Conservation (phyloP, 345 rosid genomes). For the Syzygium grande region DNA sequence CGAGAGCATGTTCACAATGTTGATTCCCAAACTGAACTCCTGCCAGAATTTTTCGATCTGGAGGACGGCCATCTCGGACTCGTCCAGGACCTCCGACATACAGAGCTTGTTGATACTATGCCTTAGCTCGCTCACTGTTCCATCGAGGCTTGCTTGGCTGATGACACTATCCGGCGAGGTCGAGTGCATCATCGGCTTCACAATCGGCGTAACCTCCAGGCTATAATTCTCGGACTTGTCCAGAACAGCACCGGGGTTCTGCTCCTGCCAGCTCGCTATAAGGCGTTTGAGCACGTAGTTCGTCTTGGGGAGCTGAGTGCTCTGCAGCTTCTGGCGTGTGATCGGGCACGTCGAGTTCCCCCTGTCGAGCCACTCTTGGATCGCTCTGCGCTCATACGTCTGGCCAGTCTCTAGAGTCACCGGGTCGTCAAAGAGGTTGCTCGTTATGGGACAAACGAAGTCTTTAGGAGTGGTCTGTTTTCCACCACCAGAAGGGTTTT, state of each 20-base stretch:
- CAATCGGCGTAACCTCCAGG: slow-evolving; percentile 3
- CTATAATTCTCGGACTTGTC: slow-evolving; percentile 7
- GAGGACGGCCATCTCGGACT: slow-evolving; percentile 59
- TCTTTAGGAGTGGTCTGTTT: slow-evolving; percentile 50
- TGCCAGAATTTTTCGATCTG: slow-evolving; percentile 49
- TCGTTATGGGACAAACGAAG: slow-evolving; percentile 66
- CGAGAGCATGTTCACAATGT: slow-evolving; percentile 39
- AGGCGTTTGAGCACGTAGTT: slow-evolving; percentile 69
- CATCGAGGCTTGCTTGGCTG: slow-evolving; percentile 39
- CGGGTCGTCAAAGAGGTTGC: slow-evolving; percentile 48
- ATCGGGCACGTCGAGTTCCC: slow-evolving; percentile 69
- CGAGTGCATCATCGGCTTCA: slow-evolving; percentile 16
- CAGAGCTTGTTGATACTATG: slow-evolving; percentile 44
- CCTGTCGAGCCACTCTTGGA: slow-evolving; percentile 58
- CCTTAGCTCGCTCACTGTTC: slow-evolving; percentile 35
- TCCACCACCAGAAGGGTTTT: slow-evolving; percentile 22
- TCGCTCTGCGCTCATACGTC: slow-evolving; percentile 65
- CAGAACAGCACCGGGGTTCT: slow-evolving; percentile 18
- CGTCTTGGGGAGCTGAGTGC: slow-evolving; percentile 48
- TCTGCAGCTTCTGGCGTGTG: slow-evolving; percentile 50
- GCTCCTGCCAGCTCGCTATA: slow-evolving; percentile 52
- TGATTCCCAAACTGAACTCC: slow-evolving; percentile 26
- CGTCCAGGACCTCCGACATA: slow-evolving; percentile 44
- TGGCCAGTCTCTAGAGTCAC: slow-evolving; percentile 79
- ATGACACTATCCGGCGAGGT: slow-evolving; percentile 46